Conservation (phyloP, 2,329 filamentous ascomycete genomes). For the Penicillium sp. region DNA sequence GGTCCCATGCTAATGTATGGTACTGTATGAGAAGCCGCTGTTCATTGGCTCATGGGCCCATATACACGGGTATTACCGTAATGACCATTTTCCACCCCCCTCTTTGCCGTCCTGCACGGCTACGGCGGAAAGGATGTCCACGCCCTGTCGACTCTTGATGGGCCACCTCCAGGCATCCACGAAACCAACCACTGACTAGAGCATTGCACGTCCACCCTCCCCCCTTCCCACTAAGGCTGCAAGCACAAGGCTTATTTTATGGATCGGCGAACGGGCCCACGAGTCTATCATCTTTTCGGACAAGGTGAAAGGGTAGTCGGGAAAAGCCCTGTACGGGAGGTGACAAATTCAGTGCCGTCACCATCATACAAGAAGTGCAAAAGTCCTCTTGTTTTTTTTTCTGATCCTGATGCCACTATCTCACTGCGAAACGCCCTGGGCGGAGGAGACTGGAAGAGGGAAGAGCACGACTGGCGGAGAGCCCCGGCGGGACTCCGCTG, state of each 20-base stretch:
- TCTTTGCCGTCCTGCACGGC: not conserved
- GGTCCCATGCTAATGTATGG: no score
- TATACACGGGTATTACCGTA: not conserved
- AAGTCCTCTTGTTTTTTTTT: not conserved
- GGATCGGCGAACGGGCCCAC: constrained; percentile 2
- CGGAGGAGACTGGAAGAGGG: constrained; percentile 1
- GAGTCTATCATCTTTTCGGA: not conserved
- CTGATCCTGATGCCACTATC: not conserved
- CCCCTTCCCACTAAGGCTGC: constrained; percentile 8
- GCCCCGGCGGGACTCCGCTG: constrained; percentile 18
- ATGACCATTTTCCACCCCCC: not conserved
- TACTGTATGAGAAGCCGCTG: no score
- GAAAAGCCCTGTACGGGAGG: no score
- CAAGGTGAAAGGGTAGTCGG: not conserved
- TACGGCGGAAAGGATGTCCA: not conserved
- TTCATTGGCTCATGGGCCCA: no score
- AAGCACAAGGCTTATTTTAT: constrained; percentile 15
- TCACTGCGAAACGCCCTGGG: not conserved
- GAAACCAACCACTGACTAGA: not conserved
- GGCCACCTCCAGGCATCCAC: constrained; percentile 11
- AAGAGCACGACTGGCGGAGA: constrained; percentile 12
- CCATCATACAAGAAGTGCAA: not conserved
- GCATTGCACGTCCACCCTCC: no score
- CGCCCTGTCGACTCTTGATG: not conserved
- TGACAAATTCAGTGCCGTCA: not conserved